Base-by-base conservation (phyloP, 805 yeast genomes). In the Groenewaldozyma salmanticensis region DNA sequence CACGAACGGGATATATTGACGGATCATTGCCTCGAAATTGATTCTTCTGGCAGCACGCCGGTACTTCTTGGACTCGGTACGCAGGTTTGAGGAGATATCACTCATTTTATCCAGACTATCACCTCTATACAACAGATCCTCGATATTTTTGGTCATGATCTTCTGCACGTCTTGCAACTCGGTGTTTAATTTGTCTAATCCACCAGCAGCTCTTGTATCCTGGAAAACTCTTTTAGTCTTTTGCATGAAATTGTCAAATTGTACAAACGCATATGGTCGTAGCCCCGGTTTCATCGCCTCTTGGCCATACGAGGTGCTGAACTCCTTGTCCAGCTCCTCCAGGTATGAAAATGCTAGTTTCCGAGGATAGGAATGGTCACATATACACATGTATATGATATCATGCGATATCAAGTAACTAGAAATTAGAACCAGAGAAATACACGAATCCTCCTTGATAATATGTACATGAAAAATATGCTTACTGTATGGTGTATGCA, bases 121-220 rank as follows among this genome's bases (percentile, higher is more conserved):
- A 9, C 99, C 99, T 55, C 99, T 73, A 61, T 90, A 88, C 31
- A 92, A 70, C 49, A 92, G 67, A 61, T 92, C 98, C 60, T 92
- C 97, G 44, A 92, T 92, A 61, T 92, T 92, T 54, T 90, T 90
- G 45, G 95, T 86, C 94, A 92, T 84, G 43, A 92, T 94, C 49
- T 84, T 78, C 52, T 90, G 87, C 36, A 92, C 98, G 54, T 94
- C 99, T 38, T 82, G 86, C 49, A 92, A 67, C 52, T 92, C 98
- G 37, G 75, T 74, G 60, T 90, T 88, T 49, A 90, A 66, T 58
- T 77, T 79, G 63, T 90, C 96, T 53, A 92, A 66, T 52, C 88
- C 88, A 33, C 80, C 79, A 46, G 86, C 90, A 0, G 95, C 95
- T 46, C 96, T 74, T 45, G 87, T 84, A 60, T 92, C 96, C 50